Percentiles rank a stretch among this genome's conserved stretches.
Conservation (phyloP, 257 asterid genomes). For the Lycium barbarum region DNA sequence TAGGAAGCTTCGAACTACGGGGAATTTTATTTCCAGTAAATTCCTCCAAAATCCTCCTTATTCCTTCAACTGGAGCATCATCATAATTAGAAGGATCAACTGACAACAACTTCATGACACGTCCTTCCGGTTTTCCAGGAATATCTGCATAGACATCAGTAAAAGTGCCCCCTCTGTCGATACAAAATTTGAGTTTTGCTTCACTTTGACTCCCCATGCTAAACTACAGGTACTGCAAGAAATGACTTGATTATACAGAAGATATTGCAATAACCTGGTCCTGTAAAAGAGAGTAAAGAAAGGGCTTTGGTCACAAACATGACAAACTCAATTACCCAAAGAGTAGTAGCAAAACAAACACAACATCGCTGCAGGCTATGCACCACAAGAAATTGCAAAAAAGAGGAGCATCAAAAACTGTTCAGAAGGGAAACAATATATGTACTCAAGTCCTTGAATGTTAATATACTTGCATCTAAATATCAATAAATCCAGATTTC, state of each 20-base stretch:
- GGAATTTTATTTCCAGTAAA: conserved; percentile 73
- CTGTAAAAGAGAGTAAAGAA: background rate
- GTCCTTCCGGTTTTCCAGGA: conserved; percentile 85
- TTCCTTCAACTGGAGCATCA: conserved; percentile 99
- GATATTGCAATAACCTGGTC: conserved; percentile 20
- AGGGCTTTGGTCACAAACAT: background rate
- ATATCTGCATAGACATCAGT: conserved; percentile 97
- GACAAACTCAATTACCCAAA: background rate
- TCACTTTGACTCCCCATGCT: conserved; percentile 63
- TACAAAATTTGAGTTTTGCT: conserved; percentile 82
- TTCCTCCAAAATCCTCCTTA: conserved; percentile 90
- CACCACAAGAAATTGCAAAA: background rate
- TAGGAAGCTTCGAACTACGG: conserved; percentile 80
- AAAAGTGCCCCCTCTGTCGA: conserved; percentile 97
- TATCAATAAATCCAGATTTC: background rate
- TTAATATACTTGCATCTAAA: background rate
- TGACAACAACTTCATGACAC: conserved; percentile 87
- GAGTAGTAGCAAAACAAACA: background rate
- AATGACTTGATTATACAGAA: background rate
- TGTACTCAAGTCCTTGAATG: background rate
- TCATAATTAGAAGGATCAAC: conserved; percentile 95
- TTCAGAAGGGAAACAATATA: background rate
- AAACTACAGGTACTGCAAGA: background rate
- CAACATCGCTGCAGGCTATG: background rate
- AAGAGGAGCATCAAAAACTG: conserved; percentile 10